Percentiles rank a stretch among this genome's conserved stretches.
phyloP scores from a whole-genome alignment of 805 yeast genomes.

The Kurtzmaniella cleridarum region DNA sequence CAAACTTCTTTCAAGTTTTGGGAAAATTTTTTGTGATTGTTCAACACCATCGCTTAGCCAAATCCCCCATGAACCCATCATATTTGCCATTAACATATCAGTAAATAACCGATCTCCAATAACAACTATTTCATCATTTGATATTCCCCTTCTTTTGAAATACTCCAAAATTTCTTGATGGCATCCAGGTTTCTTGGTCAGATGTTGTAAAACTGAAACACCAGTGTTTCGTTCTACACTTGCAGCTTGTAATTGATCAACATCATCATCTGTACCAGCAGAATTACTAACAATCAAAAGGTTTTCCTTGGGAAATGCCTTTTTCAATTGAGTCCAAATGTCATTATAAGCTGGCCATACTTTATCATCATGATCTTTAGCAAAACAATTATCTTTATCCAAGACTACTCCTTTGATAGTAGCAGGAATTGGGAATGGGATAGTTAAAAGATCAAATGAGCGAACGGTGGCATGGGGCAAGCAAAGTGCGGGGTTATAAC shows the following conservation, averaged over 20 bases:
- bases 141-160: constrained; percentile 44
- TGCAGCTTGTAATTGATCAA: constrained; percentile 51
- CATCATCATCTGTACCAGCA: constrained; percentile 85
- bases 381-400: constrained; percentile 95
- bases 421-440: constrained; percentile 45
- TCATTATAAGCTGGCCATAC: constrained; percentile 70
- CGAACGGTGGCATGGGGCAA: constrained; percentile 56
- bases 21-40: constrained; percentile 44
- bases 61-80: constrained; percentile 81
- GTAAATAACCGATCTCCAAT: constrained; percentile 91
- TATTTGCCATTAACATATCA: constrained; percentile 88
- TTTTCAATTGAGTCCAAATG: constrained; percentile 50
- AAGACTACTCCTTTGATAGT: constrained; percentile 71
- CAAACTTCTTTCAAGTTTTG: constrained; percentile 45
- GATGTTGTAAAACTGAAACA: constrained; percentile 62
- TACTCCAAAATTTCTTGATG: constrained; percentile 59
- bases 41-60: constrained; percentile 82
- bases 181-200: constrained; percentile 81
- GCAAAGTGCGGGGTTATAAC: constrained; percentile 61
- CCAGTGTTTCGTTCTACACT: constrained; percentile 61
- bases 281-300: constrained; percentile 83
- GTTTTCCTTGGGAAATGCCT: constrained; percentile 56
- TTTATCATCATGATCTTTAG: constrained; percentile 71
- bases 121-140: constrained; percentile 60
- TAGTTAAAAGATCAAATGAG: constrained; percentile 44